Conservation (phyloP, 768 basidiomycete genomes). For the Infundibulicybe gibba region DNA sequence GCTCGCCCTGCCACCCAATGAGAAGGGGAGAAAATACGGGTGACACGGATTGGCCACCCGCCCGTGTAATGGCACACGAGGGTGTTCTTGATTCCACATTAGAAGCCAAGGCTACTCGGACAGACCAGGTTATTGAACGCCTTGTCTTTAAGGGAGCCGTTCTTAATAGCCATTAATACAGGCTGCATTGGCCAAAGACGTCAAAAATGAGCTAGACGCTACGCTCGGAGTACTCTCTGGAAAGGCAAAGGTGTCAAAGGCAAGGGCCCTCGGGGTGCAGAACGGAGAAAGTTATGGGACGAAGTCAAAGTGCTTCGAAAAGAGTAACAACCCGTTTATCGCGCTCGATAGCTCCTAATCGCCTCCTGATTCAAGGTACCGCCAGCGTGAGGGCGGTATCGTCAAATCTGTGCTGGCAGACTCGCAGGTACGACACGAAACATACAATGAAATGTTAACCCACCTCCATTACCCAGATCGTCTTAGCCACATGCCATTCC, state of each 20-base stretch:
- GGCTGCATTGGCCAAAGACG: conserved; percentile 83
- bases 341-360: conserved; percentile 1
- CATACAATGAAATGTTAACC: not conserved
- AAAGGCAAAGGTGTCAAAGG: conserved; percentile 75
- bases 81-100: conserved; percentile 64
- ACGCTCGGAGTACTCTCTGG: conserved; percentile 60
- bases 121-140: conserved; percentile 54
- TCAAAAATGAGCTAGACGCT: conserved; percentile 80
- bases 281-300: conserved; percentile 83
- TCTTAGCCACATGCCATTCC: conserved; percentile 93
- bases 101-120: conserved; percentile 68
- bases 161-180: conserved; percentile 22
- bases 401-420: conserved; percentile 76
- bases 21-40: conserved; percentile 52
- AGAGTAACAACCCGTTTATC: conserved; percentile 54
- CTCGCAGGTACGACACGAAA: conserved; percentile 53
- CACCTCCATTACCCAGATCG: conserved; percentile 44
- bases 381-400: conserved; percentile 83
- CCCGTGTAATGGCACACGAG: conserved; percentile 77
- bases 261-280: conserved; percentile 64
- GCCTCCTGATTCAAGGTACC: conserved; percentile 53
- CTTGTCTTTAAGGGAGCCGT: not conserved
- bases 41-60: conserved; percentile 93
- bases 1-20: conserved; percentile 50
- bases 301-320: conserved; percentile 84